phyloP scores from a whole-genome alignment of 1,139 yeast genomes.

The Pichia sp. region DNA sequence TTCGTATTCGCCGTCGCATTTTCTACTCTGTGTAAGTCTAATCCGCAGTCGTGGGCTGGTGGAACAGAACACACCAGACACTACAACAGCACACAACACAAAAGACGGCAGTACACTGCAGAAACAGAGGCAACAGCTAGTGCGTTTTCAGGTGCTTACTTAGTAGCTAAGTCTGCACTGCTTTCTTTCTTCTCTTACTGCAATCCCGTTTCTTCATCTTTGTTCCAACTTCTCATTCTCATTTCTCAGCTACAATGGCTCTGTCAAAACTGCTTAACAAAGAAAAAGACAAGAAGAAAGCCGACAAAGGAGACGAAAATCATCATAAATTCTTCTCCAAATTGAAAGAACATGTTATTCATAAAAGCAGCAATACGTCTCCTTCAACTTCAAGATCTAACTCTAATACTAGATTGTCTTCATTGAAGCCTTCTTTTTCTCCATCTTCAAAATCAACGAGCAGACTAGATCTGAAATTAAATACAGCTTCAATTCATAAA shows the following conservation, averaged over 20 bases:
- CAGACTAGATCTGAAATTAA: neutral
- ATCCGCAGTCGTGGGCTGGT: too few relatives aligned
- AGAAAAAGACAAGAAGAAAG: slow-evolving; percentile 1
- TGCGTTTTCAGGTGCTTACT: too few relatives aligned
- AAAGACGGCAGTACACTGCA: too few relatives aligned
- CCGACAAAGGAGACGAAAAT: slow-evolving; percentile 3
- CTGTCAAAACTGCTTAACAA: neutral
- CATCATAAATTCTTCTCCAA: slow-evolving; percentile 8
- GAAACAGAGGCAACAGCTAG: too few relatives aligned
- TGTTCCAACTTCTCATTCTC: neutral
- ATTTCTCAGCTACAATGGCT: neutral
- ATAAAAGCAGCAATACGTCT: neutral
- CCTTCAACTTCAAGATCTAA: slow-evolving; percentile 3
- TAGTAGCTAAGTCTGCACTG: too few relatives aligned
- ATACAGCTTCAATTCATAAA: neutral
- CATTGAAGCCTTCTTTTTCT: neutral
- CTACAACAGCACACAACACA: too few relatives aligned
- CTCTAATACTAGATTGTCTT: slow-evolving; percentile 1
- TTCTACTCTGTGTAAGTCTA: too few relatives aligned
- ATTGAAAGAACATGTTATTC: slow-evolving; percentile 11
- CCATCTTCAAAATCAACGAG: neutral
- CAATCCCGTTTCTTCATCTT: neutral
- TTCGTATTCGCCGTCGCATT: too few relatives aligned
- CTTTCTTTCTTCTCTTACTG: too few relatives aligned
- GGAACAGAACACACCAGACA: too few relatives aligned